Base-by-base conservation (phyloP, 2,329 filamentous ascomycete species). In the Cladophialophora bantiana region DNA sequence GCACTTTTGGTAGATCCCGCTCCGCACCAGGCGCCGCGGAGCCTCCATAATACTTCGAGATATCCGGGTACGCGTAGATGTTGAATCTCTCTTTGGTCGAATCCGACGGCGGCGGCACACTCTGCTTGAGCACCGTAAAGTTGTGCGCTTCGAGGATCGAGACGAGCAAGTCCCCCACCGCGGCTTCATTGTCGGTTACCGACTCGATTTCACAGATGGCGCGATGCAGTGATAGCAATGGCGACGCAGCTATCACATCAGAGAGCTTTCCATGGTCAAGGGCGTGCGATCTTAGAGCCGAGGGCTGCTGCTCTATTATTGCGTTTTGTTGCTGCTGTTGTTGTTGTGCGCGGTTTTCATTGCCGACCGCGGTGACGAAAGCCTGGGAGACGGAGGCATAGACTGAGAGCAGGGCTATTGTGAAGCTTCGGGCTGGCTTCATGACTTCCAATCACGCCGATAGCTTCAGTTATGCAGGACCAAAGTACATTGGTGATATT, bases 171-270 rank as follows among this genome's bases (percentile, higher is more conserved):
- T 85, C 76, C 52, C 89, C 92, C 7, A 93, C 88, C 0, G 84
- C 79, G 50, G 86, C 80, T 77, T 97, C 93, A 68, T 89, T 84
- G 54, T 86, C 86, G 2, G 86, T 88, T 69, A 93, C 85, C 0
- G 92, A 96, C 58, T 90, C 84, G 53, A 90, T 90, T 65, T 90
- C 83, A 35, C 94, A 84, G n/a, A 97, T 86, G 15, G 87, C 85
- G 61, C 89, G 87, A 80, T 96, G 93, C 12, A 96, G 84, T 18
- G 84, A 83, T 52, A 96, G 83, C 0, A 97, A 84, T 2, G 79
- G 78, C 0, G 80, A 82, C 20, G 70, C 71, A n/a, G 76, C 73
- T 57, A 83, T 80, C 45, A 81, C 74, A 48, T 77, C 70, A 4
- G 78, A 74, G 9, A 79, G 59, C 53, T 71, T 66, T 32, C 70